Percentiles rank a stretch among this genome's conserved stretches.
These are phyloP conservation scores for Diaporthe vaccinii DNA, from an alignment of 2,329 filamentous ascomycete species.

Conservation along the genomic window DNA sequence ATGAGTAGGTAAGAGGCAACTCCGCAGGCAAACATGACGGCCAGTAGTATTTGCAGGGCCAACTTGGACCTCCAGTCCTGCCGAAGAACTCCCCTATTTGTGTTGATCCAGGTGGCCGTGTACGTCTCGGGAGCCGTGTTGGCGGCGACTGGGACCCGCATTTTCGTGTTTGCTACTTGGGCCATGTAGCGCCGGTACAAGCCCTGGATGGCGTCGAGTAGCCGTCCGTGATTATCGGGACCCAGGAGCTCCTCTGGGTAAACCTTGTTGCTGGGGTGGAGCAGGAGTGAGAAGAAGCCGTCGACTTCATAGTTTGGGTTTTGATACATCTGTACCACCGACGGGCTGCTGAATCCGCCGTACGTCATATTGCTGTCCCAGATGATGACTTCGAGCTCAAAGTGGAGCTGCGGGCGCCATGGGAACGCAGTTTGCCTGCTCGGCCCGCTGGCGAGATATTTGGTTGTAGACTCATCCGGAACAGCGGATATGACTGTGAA, in stretches of 20 bases:
- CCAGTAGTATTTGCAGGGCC: not conserved
- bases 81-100: not conserved
- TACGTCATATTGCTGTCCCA: not conserved
- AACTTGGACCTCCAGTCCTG: not conserved
- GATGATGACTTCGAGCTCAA: not conserved
- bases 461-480: not conserved
- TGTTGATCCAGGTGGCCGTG: not conserved
- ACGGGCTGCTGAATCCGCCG: not conserved
- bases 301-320: not conserved
- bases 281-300: not conserved
- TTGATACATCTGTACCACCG: not conserved
- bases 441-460: not conserved
- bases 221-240: not conserved
- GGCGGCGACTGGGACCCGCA: not conserved
- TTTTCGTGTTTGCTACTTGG: not conserved
- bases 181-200: not conserved
- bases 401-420: slow-evolving; percentile 15
- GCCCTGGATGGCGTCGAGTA: not conserved
- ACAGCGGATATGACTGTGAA: not conserved
- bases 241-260: not conserved
- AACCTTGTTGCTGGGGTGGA: not conserved
- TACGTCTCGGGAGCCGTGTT: not conserved
- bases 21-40: slow-evolving; percentile 5
- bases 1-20: not conserved
- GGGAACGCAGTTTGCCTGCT: not conserved